These are phyloP conservation scores for Alloteropsis semialata DNA, from an alignment of 176 grass and related monocot genomes.

Conservation along the genomic window DNA sequence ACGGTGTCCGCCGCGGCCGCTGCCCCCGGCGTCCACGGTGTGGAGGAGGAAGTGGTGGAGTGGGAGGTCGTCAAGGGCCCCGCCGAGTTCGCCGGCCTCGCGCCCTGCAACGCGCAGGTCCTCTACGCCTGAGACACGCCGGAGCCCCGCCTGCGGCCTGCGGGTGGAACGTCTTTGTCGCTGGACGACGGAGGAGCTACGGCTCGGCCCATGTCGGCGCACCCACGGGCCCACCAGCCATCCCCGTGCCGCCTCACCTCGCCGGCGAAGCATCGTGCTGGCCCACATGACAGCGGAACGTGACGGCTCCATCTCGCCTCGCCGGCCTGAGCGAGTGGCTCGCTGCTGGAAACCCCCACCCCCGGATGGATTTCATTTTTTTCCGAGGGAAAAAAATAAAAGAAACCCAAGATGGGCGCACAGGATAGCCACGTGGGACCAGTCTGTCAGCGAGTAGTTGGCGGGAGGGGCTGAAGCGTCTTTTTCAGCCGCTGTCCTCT, in stretches of 20 bases:
- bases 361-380: neutral
- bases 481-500: neutral
- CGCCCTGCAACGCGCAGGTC: constrained; percentile 80
- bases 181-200: neutral
- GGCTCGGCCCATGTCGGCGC: neutral
- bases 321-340: neutral
- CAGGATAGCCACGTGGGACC: neutral
- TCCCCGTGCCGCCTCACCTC: neutral
- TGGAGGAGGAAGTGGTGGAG: constrained; percentile 51
- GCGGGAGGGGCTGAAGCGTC: neutral
- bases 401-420: neutral
- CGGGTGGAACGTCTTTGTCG: constrained; percentile 13
- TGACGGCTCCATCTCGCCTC: neutral
- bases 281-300: neutral
- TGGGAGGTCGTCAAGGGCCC: constrained; percentile 93
- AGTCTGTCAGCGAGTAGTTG: neutral
- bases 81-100: constrained; percentile 61
- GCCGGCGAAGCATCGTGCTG: neutral
- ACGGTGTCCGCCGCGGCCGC: neutral
- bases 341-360: neutral
- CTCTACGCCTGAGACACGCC: constrained; percentile 42
- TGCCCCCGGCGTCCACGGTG: neutral
- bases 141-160: neutral
- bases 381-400: neutral
- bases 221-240: neutral